A percentile compares a stretch with the other conserved stretches of the same genome.
Evolutionary conservation across 192 early-diverging fungal genomes (phyloP).

Genomic region (Entomortierella lignicola): DNA sequence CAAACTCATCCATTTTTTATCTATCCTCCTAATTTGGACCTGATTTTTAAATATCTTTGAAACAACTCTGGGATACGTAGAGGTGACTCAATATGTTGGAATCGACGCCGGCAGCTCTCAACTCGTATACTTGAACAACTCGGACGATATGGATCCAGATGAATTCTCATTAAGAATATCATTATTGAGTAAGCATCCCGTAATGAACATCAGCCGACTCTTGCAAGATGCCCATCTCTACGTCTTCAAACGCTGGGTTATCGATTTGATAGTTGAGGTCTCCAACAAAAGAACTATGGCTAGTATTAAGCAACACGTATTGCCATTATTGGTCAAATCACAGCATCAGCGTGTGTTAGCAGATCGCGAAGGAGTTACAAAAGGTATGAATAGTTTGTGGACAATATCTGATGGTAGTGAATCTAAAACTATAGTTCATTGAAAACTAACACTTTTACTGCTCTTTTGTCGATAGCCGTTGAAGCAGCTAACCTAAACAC

Average conservation of each 20-base stretch:
- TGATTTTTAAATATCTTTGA: not conserved
- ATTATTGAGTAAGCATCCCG: conserved; percentile 81
- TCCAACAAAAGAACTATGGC: conserved; percentile 69
- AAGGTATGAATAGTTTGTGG: conserved; percentile 57
- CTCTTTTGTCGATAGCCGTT: conserved; percentile 13
- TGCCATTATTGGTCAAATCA: conserved; percentile 87
- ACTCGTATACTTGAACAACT: conserved; percentile 59
- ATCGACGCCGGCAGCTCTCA: conserved; percentile 59
- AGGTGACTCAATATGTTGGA: conserved; percentile 62
- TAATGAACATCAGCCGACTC: conserved; percentile 79
- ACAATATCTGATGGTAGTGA: not conserved
- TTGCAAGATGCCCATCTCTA: conserved; percentile 94
- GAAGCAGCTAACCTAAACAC: conserved; percentile 32
- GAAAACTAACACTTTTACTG: too few relatives aligned
- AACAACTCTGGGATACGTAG: not conserved
- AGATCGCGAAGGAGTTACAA: conserved; percentile 71
- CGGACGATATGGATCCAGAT: conserved; percentile 43
- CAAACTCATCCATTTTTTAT: conserved; percentile 17
- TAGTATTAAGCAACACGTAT: conserved; percentile 86
- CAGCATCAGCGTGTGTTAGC: conserved; percentile 83
- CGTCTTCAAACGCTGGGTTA: conserved; percentile 92
- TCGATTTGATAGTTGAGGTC: conserved; percentile 75
- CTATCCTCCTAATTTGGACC: not conserved
- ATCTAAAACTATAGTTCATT: too few relatives aligned
- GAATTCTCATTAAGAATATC: conserved; percentile 59